Conservation (phyloP, 371 early-diverging fungal genomes). For the Mycotypha africana region DNA sequence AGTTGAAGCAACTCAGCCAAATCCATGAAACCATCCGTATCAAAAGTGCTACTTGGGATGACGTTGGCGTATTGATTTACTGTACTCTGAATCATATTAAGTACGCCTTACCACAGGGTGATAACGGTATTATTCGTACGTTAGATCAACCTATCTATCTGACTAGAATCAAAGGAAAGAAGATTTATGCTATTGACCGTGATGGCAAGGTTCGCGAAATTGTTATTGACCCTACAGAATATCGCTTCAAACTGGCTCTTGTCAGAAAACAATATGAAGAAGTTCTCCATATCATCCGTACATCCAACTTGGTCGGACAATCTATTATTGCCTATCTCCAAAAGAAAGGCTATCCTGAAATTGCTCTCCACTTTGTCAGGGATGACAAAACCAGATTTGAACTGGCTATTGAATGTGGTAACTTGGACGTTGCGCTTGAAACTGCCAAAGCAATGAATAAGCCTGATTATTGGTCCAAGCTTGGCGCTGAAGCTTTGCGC, state of each 20-base stretch:
- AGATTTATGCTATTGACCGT: constrained; percentile 81
- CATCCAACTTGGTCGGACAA: constrained; percentile 95
- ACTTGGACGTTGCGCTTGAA: constrained; percentile 89
- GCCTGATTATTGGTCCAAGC: constrained; percentile 83
- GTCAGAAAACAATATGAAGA: constrained; percentile 85
- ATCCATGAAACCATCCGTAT: constrained; percentile 97
- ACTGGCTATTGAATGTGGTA: constrained; percentile 93
- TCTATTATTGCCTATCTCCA: constrained; percentile 97
- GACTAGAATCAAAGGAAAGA: constrained; percentile 79
- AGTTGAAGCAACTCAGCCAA: constrained; percentile 76
- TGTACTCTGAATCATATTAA: constrained; percentile 98
- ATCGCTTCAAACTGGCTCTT: constrained; percentile 95
- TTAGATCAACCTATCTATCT: constrained; percentile 93
- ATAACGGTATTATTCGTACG: constrained; percentile 94
- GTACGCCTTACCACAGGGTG: constrained; percentile 95
- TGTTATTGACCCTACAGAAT: constrained; percentile 95
- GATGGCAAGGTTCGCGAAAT: constrained; percentile 81
- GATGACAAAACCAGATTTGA: constrained; percentile 95
- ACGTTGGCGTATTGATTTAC: constrained; percentile 90
- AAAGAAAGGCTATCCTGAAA: constrained; percentile 97
- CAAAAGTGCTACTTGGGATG: constrained; percentile 96
- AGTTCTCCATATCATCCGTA: constrained; percentile 91
- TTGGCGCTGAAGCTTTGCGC: constrained; percentile 81
- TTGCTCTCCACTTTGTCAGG: constrained; percentile 97
- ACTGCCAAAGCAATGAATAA: constrained; percentile 84